phyloP scores from a whole-genome alignment of 164 flowering plant genomes.

The Saururus chinensis region DNA sequence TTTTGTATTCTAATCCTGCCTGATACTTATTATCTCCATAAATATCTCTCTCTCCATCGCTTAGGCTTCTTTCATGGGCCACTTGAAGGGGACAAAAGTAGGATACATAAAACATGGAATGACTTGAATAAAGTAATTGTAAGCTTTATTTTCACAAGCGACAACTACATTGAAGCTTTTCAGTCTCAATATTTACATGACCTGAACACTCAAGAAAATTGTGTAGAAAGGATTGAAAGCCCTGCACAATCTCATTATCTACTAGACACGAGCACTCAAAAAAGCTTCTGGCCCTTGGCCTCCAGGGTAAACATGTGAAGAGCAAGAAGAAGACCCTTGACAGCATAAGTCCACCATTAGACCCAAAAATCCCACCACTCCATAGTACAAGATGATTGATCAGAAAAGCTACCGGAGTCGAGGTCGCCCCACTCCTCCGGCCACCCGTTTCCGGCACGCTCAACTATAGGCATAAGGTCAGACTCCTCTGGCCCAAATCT shows the following conservation, averaged over 20 bases:
- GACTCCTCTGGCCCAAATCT: slow-evolving; percentile 12
- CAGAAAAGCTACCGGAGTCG: slow-evolving; percentile 22
- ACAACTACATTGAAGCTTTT: neutral
- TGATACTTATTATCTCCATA: no score
- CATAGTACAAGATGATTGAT: slow-evolving; percentile 25
- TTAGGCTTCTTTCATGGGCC: neutral
- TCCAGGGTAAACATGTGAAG: neutral
- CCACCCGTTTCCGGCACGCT: slow-evolving; percentile 17
- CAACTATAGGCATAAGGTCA: slow-evolving; percentile 8
- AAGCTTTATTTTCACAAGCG: neutral
- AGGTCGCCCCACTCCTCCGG: slow-evolving; percentile 29
- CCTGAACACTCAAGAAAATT: neutral
- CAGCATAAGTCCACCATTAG: slow-evolving; percentile 1
- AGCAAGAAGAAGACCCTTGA: neutral
- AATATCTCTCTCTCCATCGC: no score
- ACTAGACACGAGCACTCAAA: neutral
- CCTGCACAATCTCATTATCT: neutral
- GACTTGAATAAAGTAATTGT: neutral
- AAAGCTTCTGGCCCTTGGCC: neutral
- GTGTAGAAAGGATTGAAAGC: neutral
- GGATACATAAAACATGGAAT: neutral
- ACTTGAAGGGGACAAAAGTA: neutral
- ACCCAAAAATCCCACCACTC: slow-evolving; percentile 46
- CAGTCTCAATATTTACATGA: neutral
- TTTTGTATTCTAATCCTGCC: no score